phyloP scores from a whole-genome alignment of 768 basidiomycete genomes.

The Pisolithus orientalis region DNA sequence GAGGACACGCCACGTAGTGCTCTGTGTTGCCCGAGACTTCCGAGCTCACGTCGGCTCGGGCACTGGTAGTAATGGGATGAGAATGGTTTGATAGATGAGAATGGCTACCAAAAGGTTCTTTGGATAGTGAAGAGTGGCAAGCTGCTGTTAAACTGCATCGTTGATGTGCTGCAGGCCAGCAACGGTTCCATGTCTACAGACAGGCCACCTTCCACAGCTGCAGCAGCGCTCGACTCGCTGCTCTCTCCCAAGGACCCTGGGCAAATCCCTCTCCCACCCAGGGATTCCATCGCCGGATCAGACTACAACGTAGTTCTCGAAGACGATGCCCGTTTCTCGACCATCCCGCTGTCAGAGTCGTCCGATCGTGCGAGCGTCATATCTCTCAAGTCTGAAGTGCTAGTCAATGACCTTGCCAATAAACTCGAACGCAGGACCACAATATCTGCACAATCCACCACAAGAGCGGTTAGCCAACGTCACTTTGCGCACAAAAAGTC shows the following conservation, averaged over 20 bases:
- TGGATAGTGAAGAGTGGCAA: no score
- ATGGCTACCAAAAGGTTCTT: no score
- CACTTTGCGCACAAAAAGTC: conserved; percentile 53
- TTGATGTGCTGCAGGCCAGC: background rate
- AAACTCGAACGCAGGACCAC: conserved; percentile 26
- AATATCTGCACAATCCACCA: conserved; percentile 19
- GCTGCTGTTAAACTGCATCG: no score
- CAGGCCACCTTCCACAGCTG: conserved; percentile 9
- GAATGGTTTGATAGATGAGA: no score
- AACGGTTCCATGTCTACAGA: conserved; percentile 5
- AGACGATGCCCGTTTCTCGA: conserved; percentile 46
- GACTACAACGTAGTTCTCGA: conserved; percentile 54
- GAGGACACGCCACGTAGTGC: no score
- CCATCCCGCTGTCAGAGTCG: conserved; percentile 32
- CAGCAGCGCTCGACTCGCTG: conserved; percentile 37
- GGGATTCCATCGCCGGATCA: conserved; percentile 46
- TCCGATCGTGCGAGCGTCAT: conserved; percentile 29
- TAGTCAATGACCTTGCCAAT: conserved; percentile 11
- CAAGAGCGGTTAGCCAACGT: conserved; percentile 14
- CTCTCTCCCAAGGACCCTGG: conserved; percentile 41
- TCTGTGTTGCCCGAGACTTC: no score
- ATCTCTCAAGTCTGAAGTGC: conserved; percentile 16
- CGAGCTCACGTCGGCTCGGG: no score
- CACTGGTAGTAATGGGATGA: no score
- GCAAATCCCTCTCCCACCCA: conserved; percentile 24